phyloP scores from a whole-genome alignment of 2,329 filamentous ascomycete genomes.

The Onygenales sp. region DNA sequence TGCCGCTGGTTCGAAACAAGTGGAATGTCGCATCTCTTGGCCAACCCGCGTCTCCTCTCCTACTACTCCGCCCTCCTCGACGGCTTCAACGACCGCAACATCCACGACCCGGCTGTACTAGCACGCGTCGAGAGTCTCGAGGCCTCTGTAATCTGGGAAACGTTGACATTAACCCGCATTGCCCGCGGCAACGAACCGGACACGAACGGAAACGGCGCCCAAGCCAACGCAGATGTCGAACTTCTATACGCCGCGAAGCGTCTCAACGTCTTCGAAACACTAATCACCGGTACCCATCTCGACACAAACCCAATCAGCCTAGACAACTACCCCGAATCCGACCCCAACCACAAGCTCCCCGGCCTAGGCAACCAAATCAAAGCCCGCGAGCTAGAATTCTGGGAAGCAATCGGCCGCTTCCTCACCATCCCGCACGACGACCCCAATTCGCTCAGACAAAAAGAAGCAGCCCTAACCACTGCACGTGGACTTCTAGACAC shows the following conservation, averaged over 20 bases:
- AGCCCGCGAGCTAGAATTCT: slow-evolving; percentile 64
- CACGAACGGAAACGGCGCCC: slow-evolving; percentile 27
- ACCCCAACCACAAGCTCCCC: slow-evolving; percentile 3
- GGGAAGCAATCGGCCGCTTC: slow-evolving; percentile 68
- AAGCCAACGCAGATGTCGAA: slow-evolving; percentile 43
- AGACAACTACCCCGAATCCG: slow-evolving; percentile 9
- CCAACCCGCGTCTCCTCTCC: slow-evolving; percentile 51
- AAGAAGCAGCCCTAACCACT: slow-evolving; percentile 56
- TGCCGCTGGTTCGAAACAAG: slow-evolving; percentile 66
- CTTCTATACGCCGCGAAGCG: slow-evolving; percentile 57
- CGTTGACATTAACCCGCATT: slow-evolving; percentile 45
- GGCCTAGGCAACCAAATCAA: slow-evolving; percentile 12
- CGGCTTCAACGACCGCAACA: slow-evolving; percentile 31
- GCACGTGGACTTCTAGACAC: slow-evolving; percentile 66
- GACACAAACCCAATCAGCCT: slow-evolving; percentile 37
- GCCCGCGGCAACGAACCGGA: slow-evolving; percentile 16
- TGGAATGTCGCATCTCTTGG: slow-evolving; percentile 44
- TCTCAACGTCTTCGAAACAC: slow-evolving; percentile 63
- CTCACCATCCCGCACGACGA: slow-evolving; percentile 56
- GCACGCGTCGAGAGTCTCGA: slow-evolving; percentile 43
- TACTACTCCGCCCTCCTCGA: slow-evolving; percentile 58
- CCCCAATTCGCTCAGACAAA: slow-evolving; percentile 42
- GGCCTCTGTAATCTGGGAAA: slow-evolving; percentile 51
- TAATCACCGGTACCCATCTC: slow-evolving; percentile 64
- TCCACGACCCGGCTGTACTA: slow-evolving; percentile 27